Evolutionary conservation across 495 filamentous ascomycete species (phyloP).

Genomic region (Melanomma pulvis-pyrius): DNA sequence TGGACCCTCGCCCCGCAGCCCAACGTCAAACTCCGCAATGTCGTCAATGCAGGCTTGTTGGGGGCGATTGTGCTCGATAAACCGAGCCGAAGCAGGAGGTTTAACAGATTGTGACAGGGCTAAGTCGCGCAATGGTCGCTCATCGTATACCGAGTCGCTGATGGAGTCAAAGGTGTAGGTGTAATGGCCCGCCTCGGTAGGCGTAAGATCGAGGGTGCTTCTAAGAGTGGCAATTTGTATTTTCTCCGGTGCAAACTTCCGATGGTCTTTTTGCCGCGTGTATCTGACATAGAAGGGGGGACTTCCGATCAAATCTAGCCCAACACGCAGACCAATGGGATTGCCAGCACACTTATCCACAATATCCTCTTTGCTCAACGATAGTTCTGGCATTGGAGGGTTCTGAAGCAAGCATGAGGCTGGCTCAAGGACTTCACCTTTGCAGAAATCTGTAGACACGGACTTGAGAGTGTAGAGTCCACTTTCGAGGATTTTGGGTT

Average conservation of each 20-base stretch:
- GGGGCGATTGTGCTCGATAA: constrained; percentile 57
- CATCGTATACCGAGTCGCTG: constrained; percentile 76
- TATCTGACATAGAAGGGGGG: constrained; percentile 84
- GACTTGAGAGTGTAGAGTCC: constrained; percentile 84
- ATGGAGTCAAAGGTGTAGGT: constrained; percentile 81
- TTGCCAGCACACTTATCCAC: constrained; percentile 93
- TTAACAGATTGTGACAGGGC: constrained; percentile 88
- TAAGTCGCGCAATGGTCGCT: constrained; percentile 53
- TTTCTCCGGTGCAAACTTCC: constrained; percentile 50
- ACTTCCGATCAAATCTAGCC: constrained; percentile 84
- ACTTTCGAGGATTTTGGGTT: constrained; percentile 66
- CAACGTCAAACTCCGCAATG: constrained; percentile 68
- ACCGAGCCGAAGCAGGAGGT: constrained; percentile 79
- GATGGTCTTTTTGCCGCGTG: constrained; percentile 63
- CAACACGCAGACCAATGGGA: constrained; percentile 84
- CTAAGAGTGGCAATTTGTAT: constrained; percentile 66
- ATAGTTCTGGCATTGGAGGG: constrained; percentile 80
- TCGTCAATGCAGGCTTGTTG: constrained; percentile 80
- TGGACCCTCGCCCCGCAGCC: constrained; percentile 77
- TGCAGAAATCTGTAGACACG: constrained; percentile 76
- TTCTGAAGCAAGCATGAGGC: constrained; percentile 88
- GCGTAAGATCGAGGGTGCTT: constrained; percentile 81
- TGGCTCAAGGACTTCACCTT: constrained; percentile 87
- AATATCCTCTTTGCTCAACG: constrained; percentile 73
- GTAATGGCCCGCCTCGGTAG: constrained; percentile 78